Conservation (phyloP, 1,284 basidiomycete genomes). For the Ganoderma lingzhi region DNA sequence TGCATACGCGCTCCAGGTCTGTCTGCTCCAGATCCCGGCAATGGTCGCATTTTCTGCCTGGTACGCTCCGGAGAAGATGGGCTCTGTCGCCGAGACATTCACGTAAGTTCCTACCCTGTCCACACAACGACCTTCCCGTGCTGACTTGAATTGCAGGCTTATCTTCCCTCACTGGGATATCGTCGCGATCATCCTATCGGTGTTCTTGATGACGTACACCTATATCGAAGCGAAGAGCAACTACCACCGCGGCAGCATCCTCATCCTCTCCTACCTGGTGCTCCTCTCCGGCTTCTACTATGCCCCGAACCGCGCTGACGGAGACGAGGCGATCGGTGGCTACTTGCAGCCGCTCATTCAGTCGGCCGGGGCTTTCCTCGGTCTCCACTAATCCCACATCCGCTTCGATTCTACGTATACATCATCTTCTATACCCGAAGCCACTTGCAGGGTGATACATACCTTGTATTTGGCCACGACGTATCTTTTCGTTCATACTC, state of each 20-base stretch:
- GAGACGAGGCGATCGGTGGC: conserved; percentile 33
- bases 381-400: conserved; percentile 17
- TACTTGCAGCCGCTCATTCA: conserved; percentile 22
- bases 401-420: neutral
- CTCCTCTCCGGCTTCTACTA: conserved; percentile 84
- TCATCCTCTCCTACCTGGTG: conserved; percentile 88
- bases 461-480: conserved; percentile 3
- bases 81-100: conserved; percentile 86
- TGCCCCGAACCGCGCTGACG: conserved; percentile 54
- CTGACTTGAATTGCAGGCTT: conserved; percentile 59
- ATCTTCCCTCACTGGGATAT: conserved; percentile 99
- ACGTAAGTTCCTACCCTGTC: conserved; percentile 64
- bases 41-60: conserved; percentile 99
- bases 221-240: conserved; percentile 99
- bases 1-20: conserved; percentile 98
- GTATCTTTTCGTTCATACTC: neutral
- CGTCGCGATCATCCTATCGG: conserved; percentile 91
- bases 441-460: conserved; percentile 22
- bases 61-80: conserved; percentile 87
- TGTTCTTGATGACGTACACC: conserved; percentile 98
- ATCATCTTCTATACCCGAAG: conserved; percentile 12
- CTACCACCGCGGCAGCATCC: conserved; percentile 94
- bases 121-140: conserved; percentile 15
- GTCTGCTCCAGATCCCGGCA: conserved; percentile 96
- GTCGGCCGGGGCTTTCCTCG: conserved; percentile 19